Evolutionary conservation across 2,329 filamentous ascomycete genomes (phyloP), one percentile per base, ranked within the genome.

Genomic region (Venturia aucupariae): DNA sequence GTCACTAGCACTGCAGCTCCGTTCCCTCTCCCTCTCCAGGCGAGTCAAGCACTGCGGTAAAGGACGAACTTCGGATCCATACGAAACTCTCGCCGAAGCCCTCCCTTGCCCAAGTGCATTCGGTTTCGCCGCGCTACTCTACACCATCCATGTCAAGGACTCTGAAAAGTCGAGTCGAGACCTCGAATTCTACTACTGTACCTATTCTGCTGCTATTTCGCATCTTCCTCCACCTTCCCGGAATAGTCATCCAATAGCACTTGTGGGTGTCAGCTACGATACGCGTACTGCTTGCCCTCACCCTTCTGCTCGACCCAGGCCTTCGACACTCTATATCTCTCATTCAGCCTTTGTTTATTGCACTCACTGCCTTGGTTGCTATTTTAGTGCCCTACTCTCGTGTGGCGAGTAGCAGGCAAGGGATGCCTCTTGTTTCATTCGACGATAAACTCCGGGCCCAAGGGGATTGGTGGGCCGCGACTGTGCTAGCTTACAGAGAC

Each of bases 341-440:
- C 35, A n/a, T 35, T 57, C 17, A 57, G 51, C 51, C 51, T 57
- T 57, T 35, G 27, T 57, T n/a, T 54, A 8, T 54, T 54, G 48
- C 48, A 54, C 48, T 57, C 35, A 57, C n/a, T 57, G 27, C 51
- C 24, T 57, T 57, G 27, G n/a, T 57, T 57, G 51, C 30, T 57
- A 35, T 35, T 57, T 57, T 57, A 35, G 27, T 57, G 51, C 51
- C 51, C 51, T 57, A 57, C 51, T 15, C 35, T 32, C 51, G 5
- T 35, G 51, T 35, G 51, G 51, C 30, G 30, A 27, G 51, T 57
- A 24, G 46, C 10, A 51, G 46, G 46, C 46, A 51, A 51, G 46
- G 46, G 22, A 51, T 51, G 22, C 22, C 30, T 35, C 35, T 22
- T 8, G 51, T 57, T 35, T 57, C 51, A 57, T 57, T 57, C 51